These are phyloP conservation scores for Guyanaporus albipodus DNA, from an alignment of 768 basidiomycete genomes.

Conservation along the genomic window DNA sequence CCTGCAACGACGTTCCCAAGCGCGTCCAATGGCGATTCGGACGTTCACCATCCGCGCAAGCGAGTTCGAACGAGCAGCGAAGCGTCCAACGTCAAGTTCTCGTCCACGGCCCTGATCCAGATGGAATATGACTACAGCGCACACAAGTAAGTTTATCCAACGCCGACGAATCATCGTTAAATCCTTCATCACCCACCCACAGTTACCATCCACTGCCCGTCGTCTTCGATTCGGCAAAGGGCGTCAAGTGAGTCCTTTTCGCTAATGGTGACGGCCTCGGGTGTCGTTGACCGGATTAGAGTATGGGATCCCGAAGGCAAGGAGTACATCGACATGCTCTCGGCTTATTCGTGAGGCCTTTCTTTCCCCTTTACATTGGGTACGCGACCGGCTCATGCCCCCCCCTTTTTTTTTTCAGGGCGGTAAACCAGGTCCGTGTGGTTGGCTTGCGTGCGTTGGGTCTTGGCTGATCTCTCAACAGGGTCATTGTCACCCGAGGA, in stretches of 20 bases:
- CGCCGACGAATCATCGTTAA: slow-evolving; percentile 31
- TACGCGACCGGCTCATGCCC: slow-evolving; percentile 3
- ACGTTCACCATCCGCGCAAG: slow-evolving; percentile 11
- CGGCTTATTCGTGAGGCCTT: slow-evolving; percentile 84
- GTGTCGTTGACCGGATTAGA: slow-evolving; percentile 28
- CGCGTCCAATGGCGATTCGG: slow-evolving; percentile 14
- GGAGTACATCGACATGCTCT: slow-evolving; percentile 97
- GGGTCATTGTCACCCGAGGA: slow-evolving; percentile 91
- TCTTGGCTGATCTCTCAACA: slow-evolving; percentile 27
- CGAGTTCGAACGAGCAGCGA: slow-evolving; percentile 9
- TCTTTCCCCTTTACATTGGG: background rate
- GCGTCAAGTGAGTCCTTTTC: slow-evolving; percentile 74
- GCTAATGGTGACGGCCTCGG: slow-evolving; percentile 17
- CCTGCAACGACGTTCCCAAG: slow-evolving; percentile 16
- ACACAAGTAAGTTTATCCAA: slow-evolving; percentile 69
- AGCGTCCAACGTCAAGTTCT: slow-evolving; percentile 30
- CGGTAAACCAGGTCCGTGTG: slow-evolving; percentile 80
- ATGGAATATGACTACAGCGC: slow-evolving; percentile 82
- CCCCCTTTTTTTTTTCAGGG: slow-evolving; percentile 46
- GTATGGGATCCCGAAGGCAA: slow-evolving; percentile 96
- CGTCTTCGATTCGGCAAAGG: slow-evolving; percentile 87
- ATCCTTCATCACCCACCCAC: slow-evolving; percentile 40
- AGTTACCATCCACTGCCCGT: slow-evolving; percentile 96
- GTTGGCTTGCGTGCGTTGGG: slow-evolving; percentile 6
- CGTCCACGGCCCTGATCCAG: slow-evolving; percentile 68